phyloP scores from a whole-genome alignment of 306 rosid species.

The Malus domestica region ASM211411v1 NC_041803.1:20507001-20507500 shows the following conservation, averaged over 20 bases:
- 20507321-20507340: neutral
- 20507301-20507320: neutral
- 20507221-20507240: neutral
- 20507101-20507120: neutral
- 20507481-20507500: accelerated
- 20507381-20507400: too few relatives aligned
- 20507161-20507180: neutral
- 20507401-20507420: too few relatives aligned
- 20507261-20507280: neutral
- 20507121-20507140: neutral
- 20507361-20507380: too few relatives aligned
- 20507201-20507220: neutral
- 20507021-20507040: neutral
- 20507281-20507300: neutral
- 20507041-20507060: neutral
- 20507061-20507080: neutral
- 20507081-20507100: neutral
- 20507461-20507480: too few relatives aligned
- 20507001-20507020: conserved; percentile 21
- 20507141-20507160: neutral
- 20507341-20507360: too few relatives aligned
- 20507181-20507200: neutral
- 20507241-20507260: neutral
- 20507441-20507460: too few relatives aligned
- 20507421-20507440: too few relatives aligned